Evolutionary conservation across 2,329 filamentous ascomycete genomes (phyloP), one percentile per base, ranked within the genome.

Genomic region (Cercospora sp.): DNA sequence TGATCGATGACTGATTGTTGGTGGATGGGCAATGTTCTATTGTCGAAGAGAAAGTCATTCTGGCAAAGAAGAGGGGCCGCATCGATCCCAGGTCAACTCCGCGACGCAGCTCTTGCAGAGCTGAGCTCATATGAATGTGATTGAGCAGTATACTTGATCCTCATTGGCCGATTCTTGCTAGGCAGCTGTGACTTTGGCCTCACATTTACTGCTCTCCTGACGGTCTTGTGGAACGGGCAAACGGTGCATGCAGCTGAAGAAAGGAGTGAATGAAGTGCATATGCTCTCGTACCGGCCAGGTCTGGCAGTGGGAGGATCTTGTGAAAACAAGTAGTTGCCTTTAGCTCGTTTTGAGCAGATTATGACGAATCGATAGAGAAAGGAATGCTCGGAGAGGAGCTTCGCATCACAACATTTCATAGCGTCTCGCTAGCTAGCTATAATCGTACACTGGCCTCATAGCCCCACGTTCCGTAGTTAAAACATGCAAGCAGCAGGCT

Each of bases 381-480:
- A 55, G 40, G 48, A 18, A 31, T 57, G 62, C 62, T 64, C 62
- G 53, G 40, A 45, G 10, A 58, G 36, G 51, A 63, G 60, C 60
- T 57, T 23, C 31, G 51, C 62, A 42, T 63, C 48, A 42, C 62
- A 58, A 58, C 62, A 40, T 58, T 40, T 64, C 62, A 55, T 26
- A 42, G 36, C 62, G 40, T 64, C 31, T 40, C 51, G 62, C 62
- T 64, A 31, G 48, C 51, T 61, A 61, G 61, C 61, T 63, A 55
- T 64, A 58, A 12, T 64, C 62, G 23, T 64, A 64, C 62, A 64
- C 62, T 57, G 62, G 62, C 62, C 33, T 64, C 51, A 36, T 62
- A 42, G 62, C 48, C 62, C 55, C 62, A 58, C 48, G 30, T 16
- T 20, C 51, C 62, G 51, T 42, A 45, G 9, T n/a, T 30, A 58